phyloP scores from a whole-genome alignment of 768 basidiomycete genomes.

The Kwoniella shandongensis region DNA sequence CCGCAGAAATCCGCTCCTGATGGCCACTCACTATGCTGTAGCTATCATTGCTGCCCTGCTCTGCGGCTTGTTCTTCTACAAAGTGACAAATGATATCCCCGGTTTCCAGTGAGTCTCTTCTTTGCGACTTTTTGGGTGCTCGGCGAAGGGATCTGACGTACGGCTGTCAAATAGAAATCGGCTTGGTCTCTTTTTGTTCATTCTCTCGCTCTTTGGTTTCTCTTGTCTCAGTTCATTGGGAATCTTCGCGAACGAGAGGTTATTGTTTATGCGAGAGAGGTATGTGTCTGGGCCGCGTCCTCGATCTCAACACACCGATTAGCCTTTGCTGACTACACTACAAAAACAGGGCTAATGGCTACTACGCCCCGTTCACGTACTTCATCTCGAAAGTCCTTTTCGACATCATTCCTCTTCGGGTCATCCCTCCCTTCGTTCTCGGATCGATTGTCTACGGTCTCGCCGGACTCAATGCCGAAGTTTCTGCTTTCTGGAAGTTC shows the following conservation, averaged over 20 bases:
- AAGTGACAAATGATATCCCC: slow-evolving; percentile 87
- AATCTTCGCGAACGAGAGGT: slow-evolving; percentile 89
- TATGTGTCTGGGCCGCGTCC: slow-evolving; percentile 50
- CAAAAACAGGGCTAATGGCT: slow-evolving; percentile 88
- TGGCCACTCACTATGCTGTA: slow-evolving; percentile 85
- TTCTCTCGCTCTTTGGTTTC: slow-evolving; percentile 93
- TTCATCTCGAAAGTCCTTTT: slow-evolving; percentile 93
- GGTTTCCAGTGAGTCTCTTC: slow-evolving; percentile 87
- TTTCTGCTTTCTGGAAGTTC: slow-evolving; percentile 95
- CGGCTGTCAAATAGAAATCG: slow-evolving; percentile 42
- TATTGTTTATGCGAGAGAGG: slow-evolving; percentile 98
- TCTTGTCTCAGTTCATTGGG: slow-evolving; percentile 92
- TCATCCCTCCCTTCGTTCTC: slow-evolving; percentile 92
- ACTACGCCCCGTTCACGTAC: slow-evolving; percentile 95
- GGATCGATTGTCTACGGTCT: slow-evolving; percentile 94
- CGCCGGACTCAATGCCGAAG: slow-evolving; percentile 88
- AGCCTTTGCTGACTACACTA: too few species aligned
- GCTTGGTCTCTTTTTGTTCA: slow-evolving; percentile 91
- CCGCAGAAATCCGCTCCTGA: slow-evolving; percentile 71
- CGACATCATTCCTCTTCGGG: slow-evolving; percentile 88
- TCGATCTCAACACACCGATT: not conserved
- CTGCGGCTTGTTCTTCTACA: slow-evolving; percentile 89
- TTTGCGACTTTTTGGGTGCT: not conserved
- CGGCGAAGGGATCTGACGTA: slow-evolving; percentile 1
- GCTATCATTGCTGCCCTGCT: slow-evolving; percentile 82